Evolutionary conservation across 2,329 filamentous ascomycete species (phyloP).

Genomic region (Graphilbum fragrans): DNA sequence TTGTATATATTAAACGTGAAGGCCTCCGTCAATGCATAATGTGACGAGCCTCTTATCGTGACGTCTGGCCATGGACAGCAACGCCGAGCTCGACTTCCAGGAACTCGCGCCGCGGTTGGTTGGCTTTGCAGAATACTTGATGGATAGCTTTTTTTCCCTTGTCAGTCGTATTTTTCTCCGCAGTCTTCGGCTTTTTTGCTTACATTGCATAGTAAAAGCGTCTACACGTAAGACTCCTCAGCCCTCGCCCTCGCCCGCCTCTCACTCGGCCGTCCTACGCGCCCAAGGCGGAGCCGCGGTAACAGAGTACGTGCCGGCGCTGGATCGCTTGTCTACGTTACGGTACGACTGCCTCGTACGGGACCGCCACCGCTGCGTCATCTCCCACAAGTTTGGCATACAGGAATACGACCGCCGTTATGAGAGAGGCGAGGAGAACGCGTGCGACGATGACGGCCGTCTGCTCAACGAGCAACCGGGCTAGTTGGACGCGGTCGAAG

Average conservation of each 20-base stretch:
- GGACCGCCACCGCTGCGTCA: constrained; percentile 17
- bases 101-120: constrained; percentile 9
- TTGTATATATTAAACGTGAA: no score
- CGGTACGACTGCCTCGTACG: constrained; percentile 15
- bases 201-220: constrained; percentile 14
- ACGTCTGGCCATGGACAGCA: constrained; percentile 8
- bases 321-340: constrained; percentile 13
- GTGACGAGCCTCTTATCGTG: no score
- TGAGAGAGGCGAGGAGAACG: constrained; percentile 1
- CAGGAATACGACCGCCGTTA: constrained; percentile 7
- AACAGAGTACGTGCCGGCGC: constrained; percentile 11
- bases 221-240: constrained; percentile 15
- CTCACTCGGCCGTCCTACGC: constrained; percentile 12
- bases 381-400: constrained; percentile 13
- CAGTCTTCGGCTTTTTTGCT: no score
- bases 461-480: constrained; percentile 4
- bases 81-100: constrained; percentile 9
- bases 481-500: constrained; percentile 8
- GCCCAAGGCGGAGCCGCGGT: constrained; percentile 9
- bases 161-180: constrained; percentile 7
- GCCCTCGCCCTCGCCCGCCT: constrained; percentile 13
- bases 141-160: constrained; percentile 17
- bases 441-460: constrained; percentile 15
- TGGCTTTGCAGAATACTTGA: constrained; percentile 14
- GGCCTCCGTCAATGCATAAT: no score